These are phyloP conservation scores for Pseudogymnoascus sp. DNA, from an alignment of 2,329 filamentous ascomycete genomes.

Conservation along the genomic window DNA sequence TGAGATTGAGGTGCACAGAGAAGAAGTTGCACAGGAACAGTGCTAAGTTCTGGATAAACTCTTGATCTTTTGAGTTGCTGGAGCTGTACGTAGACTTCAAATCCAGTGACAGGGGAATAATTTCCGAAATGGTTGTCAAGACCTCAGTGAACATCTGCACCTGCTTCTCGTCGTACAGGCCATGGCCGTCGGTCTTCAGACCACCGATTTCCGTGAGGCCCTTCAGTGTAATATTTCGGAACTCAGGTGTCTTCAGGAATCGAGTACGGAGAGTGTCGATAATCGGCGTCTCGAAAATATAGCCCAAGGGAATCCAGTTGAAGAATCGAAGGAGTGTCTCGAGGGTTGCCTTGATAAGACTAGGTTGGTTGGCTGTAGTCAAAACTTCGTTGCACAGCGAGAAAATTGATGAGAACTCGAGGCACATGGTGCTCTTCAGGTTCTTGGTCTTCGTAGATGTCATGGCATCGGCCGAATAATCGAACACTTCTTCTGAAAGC, in stretches of 20 bases:
- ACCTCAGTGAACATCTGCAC: conserved; percentile 98
- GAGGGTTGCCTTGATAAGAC: conserved; percentile 88
- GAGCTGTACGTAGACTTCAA: conserved; percentile 83
- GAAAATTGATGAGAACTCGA: conserved; percentile 97
- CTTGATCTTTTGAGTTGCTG: conserved; percentile 88
- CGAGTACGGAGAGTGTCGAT: conserved; percentile 90
- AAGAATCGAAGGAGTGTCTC: conserved; percentile 93
- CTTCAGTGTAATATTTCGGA: conserved; percentile 93
- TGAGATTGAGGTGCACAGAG: conserved; percentile 80
- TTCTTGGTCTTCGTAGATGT: conserved; percentile 96
- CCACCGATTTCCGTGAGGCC: conserved; percentile 96
- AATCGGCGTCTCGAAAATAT: conserved; percentile 95
- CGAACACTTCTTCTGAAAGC: conserved; percentile 95
- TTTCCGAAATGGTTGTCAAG: conserved; percentile 81
- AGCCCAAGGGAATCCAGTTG: conserved; percentile 97
- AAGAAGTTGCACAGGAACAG: conserved; percentile 98
- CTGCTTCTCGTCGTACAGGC: conserved; percentile 87
- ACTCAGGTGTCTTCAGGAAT: conserved; percentile 88
- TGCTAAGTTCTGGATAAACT: conserved; percentile 94
- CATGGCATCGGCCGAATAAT: conserved; percentile 98
- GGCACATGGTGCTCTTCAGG: conserved; percentile 96
- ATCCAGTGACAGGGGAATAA: conserved; percentile 84
- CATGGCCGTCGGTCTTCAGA: conserved; percentile 67
- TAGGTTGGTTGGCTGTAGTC: conserved; percentile 78
- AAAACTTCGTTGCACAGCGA: conserved; percentile 94